Evolutionary conservation across 2,329 filamentous ascomycete species (phyloP).

Genomic region (Ampelomyces quisqualis): DNA sequence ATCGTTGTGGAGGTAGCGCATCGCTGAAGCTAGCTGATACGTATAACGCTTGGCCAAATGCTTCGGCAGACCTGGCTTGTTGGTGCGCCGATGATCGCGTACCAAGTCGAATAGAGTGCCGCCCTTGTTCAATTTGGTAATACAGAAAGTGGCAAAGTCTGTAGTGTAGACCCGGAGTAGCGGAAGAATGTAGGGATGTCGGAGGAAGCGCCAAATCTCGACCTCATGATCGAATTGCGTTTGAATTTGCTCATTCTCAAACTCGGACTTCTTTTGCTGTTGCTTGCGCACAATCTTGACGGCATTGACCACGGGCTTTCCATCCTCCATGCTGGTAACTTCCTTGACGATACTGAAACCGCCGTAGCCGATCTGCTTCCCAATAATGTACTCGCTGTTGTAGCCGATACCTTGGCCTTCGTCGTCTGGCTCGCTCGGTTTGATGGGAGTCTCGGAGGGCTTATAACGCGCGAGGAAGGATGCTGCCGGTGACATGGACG

Average conservation of each 20-base stretch:
- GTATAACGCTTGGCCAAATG: conserved; percentile 60
- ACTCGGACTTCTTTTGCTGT: conserved; percentile 56
- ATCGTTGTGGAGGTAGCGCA: conserved; percentile 68
- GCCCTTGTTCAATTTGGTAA: conserved; percentile 63
- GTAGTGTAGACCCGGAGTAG: conserved; percentile 66
- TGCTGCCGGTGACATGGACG: conserved; percentile 59
- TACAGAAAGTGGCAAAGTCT: conserved; percentile 68
- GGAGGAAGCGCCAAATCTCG: conserved; percentile 65
- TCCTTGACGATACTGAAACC: conserved; percentile 69
- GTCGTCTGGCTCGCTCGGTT: conserved; percentile 59
- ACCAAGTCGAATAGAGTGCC: conserved; percentile 66
- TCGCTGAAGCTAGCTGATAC: conserved; percentile 63
- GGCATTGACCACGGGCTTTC: conserved; percentile 57
- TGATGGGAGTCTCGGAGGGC: conserved; percentile 38
- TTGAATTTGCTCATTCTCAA: conserved; percentile 65
- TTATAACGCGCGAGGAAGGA: conserved; percentile 59
- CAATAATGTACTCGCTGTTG: conserved; percentile 63
- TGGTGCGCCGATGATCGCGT: conserved; percentile 52
- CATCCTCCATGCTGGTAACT: conserved; percentile 61
- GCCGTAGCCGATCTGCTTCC: conserved; percentile 64
- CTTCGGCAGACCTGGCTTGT: conserved; percentile 49
- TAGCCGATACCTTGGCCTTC: conserved; percentile 67
- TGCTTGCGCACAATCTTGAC: conserved; percentile 69
- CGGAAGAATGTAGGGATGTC: conserved; percentile 62
- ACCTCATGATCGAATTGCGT: conserved; percentile 70